phyloP scores from a whole-genome alignment of 768 basidiomycete species.

The Piloderma croceum region DNA sequence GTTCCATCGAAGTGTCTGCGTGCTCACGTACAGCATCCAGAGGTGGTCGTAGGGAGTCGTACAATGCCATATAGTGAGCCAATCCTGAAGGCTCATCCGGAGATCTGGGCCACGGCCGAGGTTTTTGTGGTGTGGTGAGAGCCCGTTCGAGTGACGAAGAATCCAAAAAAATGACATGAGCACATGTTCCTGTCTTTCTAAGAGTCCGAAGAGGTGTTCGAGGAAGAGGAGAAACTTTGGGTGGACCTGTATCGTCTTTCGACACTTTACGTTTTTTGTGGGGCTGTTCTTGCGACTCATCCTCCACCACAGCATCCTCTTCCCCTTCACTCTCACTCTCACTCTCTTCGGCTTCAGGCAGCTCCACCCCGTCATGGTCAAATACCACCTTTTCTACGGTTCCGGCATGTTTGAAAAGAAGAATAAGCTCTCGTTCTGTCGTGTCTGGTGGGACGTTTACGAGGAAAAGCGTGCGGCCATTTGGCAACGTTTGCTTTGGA shows the following conservation, averaged over 20 bases:
- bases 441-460: slow-evolving; percentile 88
- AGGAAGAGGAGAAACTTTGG: slow-evolving; percentile 60
- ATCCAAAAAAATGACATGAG: slow-evolving; percentile 71
- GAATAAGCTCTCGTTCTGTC: slow-evolving; percentile 70
- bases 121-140: slow-evolving; percentile 47
- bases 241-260: slow-evolving; percentile 35
- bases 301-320: slow-evolving; percentile 29
- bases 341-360: slow-evolving; percentile 36
- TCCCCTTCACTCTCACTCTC: slow-evolving; percentile 25
- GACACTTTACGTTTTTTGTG: slow-evolving; percentile 32
- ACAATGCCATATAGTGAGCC: slow-evolving; percentile 60
- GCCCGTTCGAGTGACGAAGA: slow-evolving; percentile 64
- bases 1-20: slow-evolving; percentile 71
- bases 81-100: slow-evolving; percentile 62
- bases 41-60: slow-evolving; percentile 68
- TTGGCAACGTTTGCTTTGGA: slow-evolving; percentile 22
- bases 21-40: slow-evolving; percentile 69
- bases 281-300: slow-evolving; percentile 17
- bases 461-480: slow-evolving; percentile 77
- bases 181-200: slow-evolving; percentile 58
- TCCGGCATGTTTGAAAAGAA: slow-evolving; percentile 74
- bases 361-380: slow-evolving; percentile 37
- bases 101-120: slow-evolving; percentile 58
- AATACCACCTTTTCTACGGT: slow-evolving; percentile 73
- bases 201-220: slow-evolving; percentile 45